Base-by-base conservation (phyloP, 1,284 basidiomycete genomes). In the Termitomyces sp. region DNA sequence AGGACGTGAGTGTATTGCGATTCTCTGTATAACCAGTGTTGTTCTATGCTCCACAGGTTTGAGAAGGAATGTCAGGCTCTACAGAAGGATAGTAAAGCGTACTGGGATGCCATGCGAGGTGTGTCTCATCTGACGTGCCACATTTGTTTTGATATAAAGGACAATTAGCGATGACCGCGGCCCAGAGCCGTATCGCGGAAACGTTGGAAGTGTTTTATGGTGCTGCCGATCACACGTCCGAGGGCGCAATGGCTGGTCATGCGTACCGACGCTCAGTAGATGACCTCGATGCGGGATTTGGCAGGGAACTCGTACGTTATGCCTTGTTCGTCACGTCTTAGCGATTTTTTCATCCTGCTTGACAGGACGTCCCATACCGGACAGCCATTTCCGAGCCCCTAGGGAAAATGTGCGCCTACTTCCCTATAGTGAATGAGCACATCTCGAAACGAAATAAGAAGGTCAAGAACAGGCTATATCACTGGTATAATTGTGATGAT, bases 381-480 rank as follows among this genome's bases (percentile, higher is more conserved):
- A 92, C 93, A 21, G 94, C 95, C 13, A 89, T 99, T 39, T 86
- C 97, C 55, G 97, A 99, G 67, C 96, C 96, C 3, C 74, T 96
- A 1, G 93, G 96, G 1, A 97, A 96, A 75, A 92, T 99, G 80
- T 93, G 91, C 66, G 86, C 88, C 1, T 97, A 97, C 71, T 97
- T 96, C 72, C 92, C 93, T 4, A 78, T 93, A 44, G 86, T 98
- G 65, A 98, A 98, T 68, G 91, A 95, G 57, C 91, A 94, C 52
- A 93, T 99, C 60, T 66, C 84, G 41, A 99, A 99, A 73, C 83
- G 97, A 46, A 91, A 95, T 72, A 95, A 98, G 76, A 99, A 99
- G 84, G 93, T 93, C 49, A 34, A 71, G 49, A 16, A 24, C 33
- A 38, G 21, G 40, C 24, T 5, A 21, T 13, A 11, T 50, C 5